Evolutionary conservation across 2,329 filamentous ascomycete genomes (phyloP).

Genomic region (Claviceps purpurea): DNA sequence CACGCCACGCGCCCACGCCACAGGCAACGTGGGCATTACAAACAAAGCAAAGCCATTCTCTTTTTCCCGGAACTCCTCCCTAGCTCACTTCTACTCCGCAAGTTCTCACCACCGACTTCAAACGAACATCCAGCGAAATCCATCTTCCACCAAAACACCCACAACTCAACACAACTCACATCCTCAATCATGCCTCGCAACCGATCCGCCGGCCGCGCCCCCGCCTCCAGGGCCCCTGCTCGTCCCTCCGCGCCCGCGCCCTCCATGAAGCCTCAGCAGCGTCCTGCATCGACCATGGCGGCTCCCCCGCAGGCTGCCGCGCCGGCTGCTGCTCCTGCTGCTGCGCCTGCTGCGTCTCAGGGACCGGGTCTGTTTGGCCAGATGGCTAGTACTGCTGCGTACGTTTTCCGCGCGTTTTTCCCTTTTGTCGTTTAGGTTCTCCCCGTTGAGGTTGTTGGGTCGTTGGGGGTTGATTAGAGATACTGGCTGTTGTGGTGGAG

Average conservation of each 20-base stretch:
- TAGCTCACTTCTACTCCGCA: no score
- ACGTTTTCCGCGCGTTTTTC: conserved; percentile 30
- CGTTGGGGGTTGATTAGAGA: no score
- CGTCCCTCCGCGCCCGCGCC: conserved; percentile 50
- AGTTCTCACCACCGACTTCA: no score
- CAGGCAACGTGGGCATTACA: no score
- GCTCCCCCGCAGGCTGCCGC: conserved; percentile 32
- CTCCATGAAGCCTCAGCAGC: conserved; percentile 41
- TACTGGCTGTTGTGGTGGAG: no score
- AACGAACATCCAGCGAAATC: no score
- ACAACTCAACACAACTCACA: conserved; percentile 15
- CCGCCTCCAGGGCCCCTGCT: conserved; percentile 25
- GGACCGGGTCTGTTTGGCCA: conserved; percentile 85
- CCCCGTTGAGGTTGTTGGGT: no score
- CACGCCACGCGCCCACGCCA: not conserved
- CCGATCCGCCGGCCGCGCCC: conserved; percentile 51
- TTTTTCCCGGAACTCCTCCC: no score
- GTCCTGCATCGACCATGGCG: conserved; percentile 58
- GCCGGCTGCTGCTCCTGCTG: not conserved
- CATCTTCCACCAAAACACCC: not conserved
- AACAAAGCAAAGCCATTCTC: no score
- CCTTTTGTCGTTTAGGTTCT: no score
- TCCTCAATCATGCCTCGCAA: conserved; percentile 57
- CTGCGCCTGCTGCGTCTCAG: conserved; percentile 36
- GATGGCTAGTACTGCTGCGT: conserved; percentile 97